phyloP scores from a whole-genome alignment of 2,329 filamentous ascomycete species.

The Paecilomyces variotii region DNA sequence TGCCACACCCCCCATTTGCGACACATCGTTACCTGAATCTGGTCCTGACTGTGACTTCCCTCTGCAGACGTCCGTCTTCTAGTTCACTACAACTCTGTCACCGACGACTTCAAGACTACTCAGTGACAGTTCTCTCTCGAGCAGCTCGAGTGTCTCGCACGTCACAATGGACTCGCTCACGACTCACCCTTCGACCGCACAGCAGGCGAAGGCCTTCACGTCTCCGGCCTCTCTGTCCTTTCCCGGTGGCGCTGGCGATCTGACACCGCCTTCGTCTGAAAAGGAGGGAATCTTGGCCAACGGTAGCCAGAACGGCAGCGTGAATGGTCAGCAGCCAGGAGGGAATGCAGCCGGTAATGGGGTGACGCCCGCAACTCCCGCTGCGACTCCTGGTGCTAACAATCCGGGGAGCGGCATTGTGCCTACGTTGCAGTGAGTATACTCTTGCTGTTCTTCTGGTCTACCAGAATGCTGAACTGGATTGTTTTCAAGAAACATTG shows the following conservation, averaged over 20 bases:
- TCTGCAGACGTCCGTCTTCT: constrained; percentile 19
- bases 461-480: constrained; percentile 44
- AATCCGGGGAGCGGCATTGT: constrained; percentile 82
- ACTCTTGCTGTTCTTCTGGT: constrained; percentile 37
- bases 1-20: neutral
- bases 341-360: constrained; percentile 61
- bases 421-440: constrained; percentile 94
- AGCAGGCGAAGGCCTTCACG: constrained; percentile 93
- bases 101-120: constrained; percentile 4
- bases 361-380: constrained; percentile 83
- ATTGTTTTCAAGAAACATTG: constrained; percentile 72
- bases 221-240: constrained; percentile 88
- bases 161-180: constrained; percentile 77
- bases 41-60: constrained; percentile 1
- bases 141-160: constrained; percentile 19
- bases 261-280: constrained; percentile 71
- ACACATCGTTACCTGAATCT: neutral
- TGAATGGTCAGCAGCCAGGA: constrained; percentile 48
- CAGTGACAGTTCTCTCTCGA: constrained; percentile 15
- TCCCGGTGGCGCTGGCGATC: constrained; percentile 71
- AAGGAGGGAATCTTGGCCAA: constrained; percentile 52
- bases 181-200: constrained; percentile 83
- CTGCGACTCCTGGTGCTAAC: constrained; percentile 77
- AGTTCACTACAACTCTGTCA: constrained; percentile 5
- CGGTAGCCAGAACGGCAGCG: constrained; percentile 38